These are phyloP conservation scores for Leccinellum rugosiceps DNA, from an alignment of 768 basidiomycete species.

Conservation along the genomic window DNA sequence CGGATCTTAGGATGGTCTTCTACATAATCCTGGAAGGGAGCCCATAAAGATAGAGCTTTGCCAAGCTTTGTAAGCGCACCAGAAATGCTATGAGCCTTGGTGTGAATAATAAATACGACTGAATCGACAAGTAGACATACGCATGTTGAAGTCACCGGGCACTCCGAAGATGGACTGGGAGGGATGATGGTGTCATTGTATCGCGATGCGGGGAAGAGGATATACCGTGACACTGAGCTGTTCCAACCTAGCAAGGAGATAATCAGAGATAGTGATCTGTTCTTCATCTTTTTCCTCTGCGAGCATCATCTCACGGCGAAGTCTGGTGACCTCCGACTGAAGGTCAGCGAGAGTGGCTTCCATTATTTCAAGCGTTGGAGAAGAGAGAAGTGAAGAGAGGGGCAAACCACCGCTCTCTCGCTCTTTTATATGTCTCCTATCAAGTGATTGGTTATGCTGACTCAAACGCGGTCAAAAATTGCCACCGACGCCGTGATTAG, in stretches of 20 bases:
- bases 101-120: background rate
- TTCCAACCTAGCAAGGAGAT: conserved; percentile 58
- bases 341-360: conserved; percentile 20
- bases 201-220: background rate
- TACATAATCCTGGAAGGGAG: conserved; percentile 59
- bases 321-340: conserved; percentile 45
- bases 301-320: conserved; percentile 45
- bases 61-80: conserved; percentile 13
- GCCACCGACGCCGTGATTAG: background rate
- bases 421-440: conserved; percentile 1
- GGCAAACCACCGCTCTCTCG: background rate
- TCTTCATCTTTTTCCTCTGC: conserved; percentile 34
- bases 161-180: conserved; percentile 75
- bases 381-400: background rate
- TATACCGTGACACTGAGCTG: conserved; percentile 64
- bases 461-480: background rate
- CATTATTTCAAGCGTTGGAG: conserved; percentile 9
- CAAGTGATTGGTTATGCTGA: background rate
- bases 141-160: conserved; percentile 86
- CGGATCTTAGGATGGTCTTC: conserved; percentile 75
- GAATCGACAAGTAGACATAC: conserved; percentile 21
- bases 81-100: conserved; percentile 25
- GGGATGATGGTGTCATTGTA: background rate
- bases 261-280: conserved; percentile 52
- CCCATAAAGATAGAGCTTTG: background rate